Evolutionary conservation across 352 stramenopile genomes (phyloP), one percentile per base, ranked within the genome.

Genomic region (Globisporangium lucens): DNA sequence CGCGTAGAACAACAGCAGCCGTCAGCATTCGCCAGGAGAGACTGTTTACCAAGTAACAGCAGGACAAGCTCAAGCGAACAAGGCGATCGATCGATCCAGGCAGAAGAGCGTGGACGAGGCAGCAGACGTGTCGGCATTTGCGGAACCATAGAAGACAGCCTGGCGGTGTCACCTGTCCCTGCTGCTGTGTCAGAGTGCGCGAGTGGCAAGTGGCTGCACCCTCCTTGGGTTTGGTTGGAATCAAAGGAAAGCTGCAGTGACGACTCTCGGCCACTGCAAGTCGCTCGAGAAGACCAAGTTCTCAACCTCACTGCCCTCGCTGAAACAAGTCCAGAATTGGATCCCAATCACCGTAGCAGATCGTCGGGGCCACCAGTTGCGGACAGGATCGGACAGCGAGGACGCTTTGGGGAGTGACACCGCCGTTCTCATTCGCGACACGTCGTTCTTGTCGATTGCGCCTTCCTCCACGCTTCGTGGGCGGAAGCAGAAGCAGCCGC

Each of bases 231-330:
- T 43, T 1, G 36, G 36, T 43, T 43, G 36, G 36, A 17, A 43
- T 43, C 4, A 17, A 43, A 15, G 36, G 36, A 43, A 43, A 27
- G 36, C 53, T 27, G 63, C 63, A 53, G 33, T 61, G 51, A 51
- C 62, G 52, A 53, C 35, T 61, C 56, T 56, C 9, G 43, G 12
- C n/a, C n/a, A 29, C 12, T 30, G 61, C 33, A 67, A 69, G 53
- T 52, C 65, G 24, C 57, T 64, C 70, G 73, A 63, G 43, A 65
- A 69, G 52, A 68, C 70, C 60, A 70, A 60, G 57, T 74, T 81
- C 43, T 80, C 67, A 53, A 62, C 51, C 20, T 73, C 74, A 1
- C 52, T 72, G 6, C 63, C 74, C 15, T 67, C 66, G 7, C 65
- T 59, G 20, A 56, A 30, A 13, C 60, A 56, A 36, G 15, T 36